Conservation (phyloP, 1,139 yeast species). For the Debaryomycetaceae sp. region DNA sequence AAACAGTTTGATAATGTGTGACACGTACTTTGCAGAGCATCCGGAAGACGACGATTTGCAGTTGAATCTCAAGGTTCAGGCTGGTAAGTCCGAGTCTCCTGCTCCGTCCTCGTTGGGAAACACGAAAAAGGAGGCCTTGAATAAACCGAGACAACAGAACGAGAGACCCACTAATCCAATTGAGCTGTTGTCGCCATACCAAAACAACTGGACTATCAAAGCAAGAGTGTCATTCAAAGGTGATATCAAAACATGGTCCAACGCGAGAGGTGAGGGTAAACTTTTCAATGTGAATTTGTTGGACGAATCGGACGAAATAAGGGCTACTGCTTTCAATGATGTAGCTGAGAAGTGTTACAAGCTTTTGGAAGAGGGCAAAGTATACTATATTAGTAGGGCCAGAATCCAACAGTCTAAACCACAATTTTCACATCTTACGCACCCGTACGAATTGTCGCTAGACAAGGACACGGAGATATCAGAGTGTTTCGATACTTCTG, state of each 20-base stretch:
- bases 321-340: slow-evolving; percentile 93
- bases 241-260: slow-evolving; percentile 85
- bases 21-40: slow-evolving; percentile 51
- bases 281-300: slow-evolving; percentile 82
- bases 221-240: slow-evolving; percentile 89
- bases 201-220: slow-evolving; percentile 85
- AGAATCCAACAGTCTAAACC: slow-evolving; percentile 82
- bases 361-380: slow-evolving; percentile 81
- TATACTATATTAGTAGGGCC: slow-evolving; percentile 79
- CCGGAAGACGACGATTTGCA: slow-evolving; percentile 48
- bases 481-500: slow-evolving; percentile 60
- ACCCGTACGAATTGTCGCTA: slow-evolving; percentile 83
- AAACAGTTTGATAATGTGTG: slow-evolving; percentile 39
- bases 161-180: slow-evolving; percentile 53
- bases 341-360: slow-evolving; percentile 77
- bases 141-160: slow-evolving; percentile 2
- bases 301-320: slow-evolving; percentile 94
- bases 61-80: slow-evolving; percentile 14
- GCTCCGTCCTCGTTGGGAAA: slow-evolving; percentile 15
- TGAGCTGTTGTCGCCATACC: slow-evolving; percentile 88
- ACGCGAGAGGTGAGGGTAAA: slow-evolving; percentile 85
- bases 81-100: slow-evolving; percentile 8
- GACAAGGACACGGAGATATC: slow-evolving; percentile 77
- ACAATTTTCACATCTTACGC: slow-evolving; percentile 77
- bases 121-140: slow-evolving; percentile 4